Conservation (phyloP, 257 asterid species). For the Buddleja alternifolia region DNA sequence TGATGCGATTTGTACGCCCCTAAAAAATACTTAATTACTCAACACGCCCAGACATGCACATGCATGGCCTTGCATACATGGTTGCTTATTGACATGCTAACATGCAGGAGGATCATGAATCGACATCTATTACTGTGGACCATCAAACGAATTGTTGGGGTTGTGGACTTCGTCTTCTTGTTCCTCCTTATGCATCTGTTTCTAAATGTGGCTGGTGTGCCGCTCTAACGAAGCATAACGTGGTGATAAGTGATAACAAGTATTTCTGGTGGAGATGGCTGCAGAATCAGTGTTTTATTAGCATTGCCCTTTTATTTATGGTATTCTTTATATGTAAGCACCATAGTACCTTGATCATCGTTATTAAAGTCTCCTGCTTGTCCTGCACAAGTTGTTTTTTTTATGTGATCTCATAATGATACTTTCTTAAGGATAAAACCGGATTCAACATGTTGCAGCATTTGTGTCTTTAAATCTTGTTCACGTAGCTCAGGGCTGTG, state of each 20-base stretch:
- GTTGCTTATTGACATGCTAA: conserved; percentile 33
- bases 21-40: neutral
- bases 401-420: conserved; percentile 7
- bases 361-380: conserved; percentile 6
- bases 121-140: conserved; percentile 49
- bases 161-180: conserved; percentile 85
- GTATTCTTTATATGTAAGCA: conserved; percentile 78
- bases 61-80: neutral
- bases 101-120: conserved; percentile 60
- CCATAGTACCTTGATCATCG: neutral
- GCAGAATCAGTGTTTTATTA: conserved; percentile 73
- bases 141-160: conserved; percentile 90
- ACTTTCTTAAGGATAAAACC: too few relatives aligned
- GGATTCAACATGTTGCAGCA: too few relatives aligned
- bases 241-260: conserved; percentile 46
- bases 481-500: neutral
- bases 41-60: neutral
- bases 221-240: conserved; percentile 72
- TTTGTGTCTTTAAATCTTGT: neutral
- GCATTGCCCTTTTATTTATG: conserved; percentile 65
- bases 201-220: conserved; percentile 98
- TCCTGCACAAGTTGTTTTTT: conserved; percentile 2
- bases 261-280: conserved; percentile 62
- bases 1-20: neutral
- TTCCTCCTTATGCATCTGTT: conserved; percentile 67